Evolutionary conservation across 306 rosid species (phyloP).

Genomic region (Quercus cerris): DNA sequence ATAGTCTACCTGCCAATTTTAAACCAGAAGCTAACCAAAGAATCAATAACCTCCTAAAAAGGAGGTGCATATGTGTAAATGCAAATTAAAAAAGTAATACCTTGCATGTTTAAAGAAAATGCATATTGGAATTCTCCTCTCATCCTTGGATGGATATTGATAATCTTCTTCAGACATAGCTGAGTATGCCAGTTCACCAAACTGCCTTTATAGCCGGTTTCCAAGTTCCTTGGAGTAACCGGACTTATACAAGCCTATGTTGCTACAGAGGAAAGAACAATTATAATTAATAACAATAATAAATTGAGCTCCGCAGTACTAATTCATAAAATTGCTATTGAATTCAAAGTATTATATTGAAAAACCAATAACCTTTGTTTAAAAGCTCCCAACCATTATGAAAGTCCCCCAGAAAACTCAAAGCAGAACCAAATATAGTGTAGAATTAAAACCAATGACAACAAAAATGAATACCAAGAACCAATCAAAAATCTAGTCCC

Average conservation of each 20-base stretch:
- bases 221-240: not conserved
- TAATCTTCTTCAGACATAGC: slow-evolving; percentile 52
- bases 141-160: slow-evolving; percentile 37
- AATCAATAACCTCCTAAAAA: not conserved
- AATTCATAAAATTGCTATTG: not conserved
- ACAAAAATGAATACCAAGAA: not conserved
- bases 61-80: not conserved
- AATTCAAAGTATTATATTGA: not conserved
- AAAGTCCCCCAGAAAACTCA: no score
- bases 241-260: not conserved
- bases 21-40: not conserved
- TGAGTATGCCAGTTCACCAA: slow-evolving; percentile 16
- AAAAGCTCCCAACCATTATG: no score
- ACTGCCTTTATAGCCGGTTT: not conserved
- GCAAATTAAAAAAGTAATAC: slow-evolving; percentile 23
- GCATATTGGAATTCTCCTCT: slow-evolving; percentile 44
- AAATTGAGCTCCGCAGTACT: not conserved
- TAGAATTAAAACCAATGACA: not conserved
- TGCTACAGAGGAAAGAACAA: not conserved
- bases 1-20: not conserved
- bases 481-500: not conserved
- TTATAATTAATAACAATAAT: not conserved
- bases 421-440: not conserved
- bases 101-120: slow-evolving; percentile 69
- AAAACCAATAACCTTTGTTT: not conserved